Base-by-base conservation (phyloP, 2,329 filamentous ascomycete species). In the Anthostomella pinea region DNA sequence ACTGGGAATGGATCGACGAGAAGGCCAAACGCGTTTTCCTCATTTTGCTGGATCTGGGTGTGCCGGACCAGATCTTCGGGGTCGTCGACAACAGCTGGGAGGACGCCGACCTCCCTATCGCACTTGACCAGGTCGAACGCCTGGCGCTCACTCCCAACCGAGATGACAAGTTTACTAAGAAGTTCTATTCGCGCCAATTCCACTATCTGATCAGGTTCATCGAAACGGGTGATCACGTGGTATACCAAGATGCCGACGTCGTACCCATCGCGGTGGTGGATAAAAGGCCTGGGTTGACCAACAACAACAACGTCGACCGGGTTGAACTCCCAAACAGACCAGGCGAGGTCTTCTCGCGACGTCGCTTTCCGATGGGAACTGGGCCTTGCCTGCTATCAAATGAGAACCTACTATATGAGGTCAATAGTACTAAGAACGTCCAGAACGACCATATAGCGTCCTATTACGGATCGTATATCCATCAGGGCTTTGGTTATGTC, bases 61-160 rank as follows among this genome's bases (percentile, higher is more conserved):
- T 84, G 8, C 77, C 84, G 1, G 81, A 85, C 49, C 81, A 84
- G 57, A 87, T 89, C 42, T 89, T 89, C 53, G 77, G 77, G 26
- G 70, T 86, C 34, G 79, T 88, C 39, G 84, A 89, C 60, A 79
- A 84, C 53, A 83, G 81, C 15, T 87, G 83, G 83, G 82, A 85
- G 49, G 85, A 90, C 53, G 73, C 79, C 35, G 85, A 90, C 62
- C 67, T 90, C 26, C 85, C 85, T 5, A 70, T 89, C 30, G 68
- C 79, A 4, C 66, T 76, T 35, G 79, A 85, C 33, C 77, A 84
- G 41, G 73, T 88, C 29, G 72, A 75, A 49, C 75, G 75, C 30
- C 71, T 88, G 13, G 70, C 73, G 19, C 65, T 87, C 27, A 78
- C 78, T 0, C 69, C 73, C 15, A 63, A 68, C 16, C 73, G 70